Conservation (phyloP, 2,329 filamentous ascomycete genomes). For the Ophiostoma sp. region DNA sequence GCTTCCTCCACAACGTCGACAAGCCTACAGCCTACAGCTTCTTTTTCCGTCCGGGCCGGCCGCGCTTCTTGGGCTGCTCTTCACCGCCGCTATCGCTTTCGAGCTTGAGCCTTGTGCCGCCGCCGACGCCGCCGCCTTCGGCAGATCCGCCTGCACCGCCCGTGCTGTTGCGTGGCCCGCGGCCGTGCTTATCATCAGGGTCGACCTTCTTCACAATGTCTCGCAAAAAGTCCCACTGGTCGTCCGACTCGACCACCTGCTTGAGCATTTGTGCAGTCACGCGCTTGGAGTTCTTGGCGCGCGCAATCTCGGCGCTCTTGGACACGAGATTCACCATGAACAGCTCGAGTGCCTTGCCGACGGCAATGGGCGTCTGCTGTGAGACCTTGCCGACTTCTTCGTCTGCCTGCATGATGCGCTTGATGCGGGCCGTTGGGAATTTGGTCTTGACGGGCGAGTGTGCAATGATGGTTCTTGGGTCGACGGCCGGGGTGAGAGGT, state of each 20-base stretch:
- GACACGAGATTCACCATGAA: conserved; percentile 96
- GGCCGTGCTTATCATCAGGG: conserved; percentile 45
- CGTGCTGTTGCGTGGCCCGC: conserved; percentile 46
- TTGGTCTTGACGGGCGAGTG: conserved; percentile 82
- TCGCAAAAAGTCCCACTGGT: conserved; percentile 88
- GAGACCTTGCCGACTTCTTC: conserved; percentile 98
- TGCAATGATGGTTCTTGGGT: conserved; percentile 37
- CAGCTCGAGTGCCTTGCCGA: conserved; percentile 90
- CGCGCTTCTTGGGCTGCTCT: conserved; percentile 33
- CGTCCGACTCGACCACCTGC: conserved; percentile 77
- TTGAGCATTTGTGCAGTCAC: conserved; percentile 90
- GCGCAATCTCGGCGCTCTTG: conserved; percentile 79
- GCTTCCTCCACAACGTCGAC: not conserved
- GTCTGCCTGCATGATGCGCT: conserved; percentile 98
- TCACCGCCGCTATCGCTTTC: conserved; percentile 37
- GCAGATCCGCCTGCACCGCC: conserved; percentile 41
- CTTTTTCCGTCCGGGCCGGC: conserved; percentile 43
- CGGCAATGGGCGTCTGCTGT: conserved; percentile 92
- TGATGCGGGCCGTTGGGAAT: conserved; percentile 95
- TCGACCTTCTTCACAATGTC: conserved; percentile 86
- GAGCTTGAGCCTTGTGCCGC: conserved; percentile 25
- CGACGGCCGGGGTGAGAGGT: not conserved
- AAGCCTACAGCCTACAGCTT: conserved; percentile 36
- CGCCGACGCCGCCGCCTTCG: conserved; percentile 11
- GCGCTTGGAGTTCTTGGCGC: conserved; percentile 76